Percentiles rank a stretch among this genome's conserved stretches.
phyloP scores from a whole-genome alignment of 352 stramenopile genomes.

The Plasmopara viticola region DNA sequence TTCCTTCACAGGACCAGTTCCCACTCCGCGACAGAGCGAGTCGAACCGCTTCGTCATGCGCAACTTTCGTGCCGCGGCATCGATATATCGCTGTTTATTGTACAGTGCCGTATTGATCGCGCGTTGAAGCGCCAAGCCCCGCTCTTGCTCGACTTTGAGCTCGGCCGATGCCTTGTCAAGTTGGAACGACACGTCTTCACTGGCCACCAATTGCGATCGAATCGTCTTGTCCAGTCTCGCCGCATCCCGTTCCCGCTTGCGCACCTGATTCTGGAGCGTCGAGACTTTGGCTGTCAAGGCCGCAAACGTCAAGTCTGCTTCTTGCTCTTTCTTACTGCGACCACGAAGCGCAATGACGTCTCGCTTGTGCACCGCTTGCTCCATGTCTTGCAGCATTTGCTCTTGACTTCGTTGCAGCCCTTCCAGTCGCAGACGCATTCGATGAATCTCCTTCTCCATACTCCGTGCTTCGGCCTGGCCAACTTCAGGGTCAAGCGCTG shows the following conservation, averaged over 20 bases:
- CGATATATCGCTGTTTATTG: constrained; percentile 86
- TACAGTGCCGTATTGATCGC: constrained; percentile 86
- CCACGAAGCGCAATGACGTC: constrained; percentile 89
- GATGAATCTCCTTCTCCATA: constrained; percentile 96
- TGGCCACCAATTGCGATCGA: constrained; percentile 47
- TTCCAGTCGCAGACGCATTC: constrained; percentile 91
- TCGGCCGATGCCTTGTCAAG: constrained; percentile 69
- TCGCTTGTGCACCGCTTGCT: constrained; percentile 90
- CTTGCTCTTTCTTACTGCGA: constrained; percentile 67
- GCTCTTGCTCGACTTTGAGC: constrained; percentile 77
- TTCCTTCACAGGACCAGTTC: constrained; percentile 35
- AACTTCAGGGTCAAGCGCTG: constrained; percentile 88
- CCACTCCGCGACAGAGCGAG: constrained; percentile 36
- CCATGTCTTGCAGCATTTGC: constrained; percentile 92
- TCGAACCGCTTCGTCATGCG: constrained; percentile 70
- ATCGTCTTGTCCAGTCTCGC: constrained; percentile 58
- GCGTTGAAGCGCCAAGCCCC: constrained; percentile 54
- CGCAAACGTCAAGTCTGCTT: constrained; percentile 74
- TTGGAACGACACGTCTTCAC: constrained; percentile 67
- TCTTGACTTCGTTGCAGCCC: constrained; percentile 88
- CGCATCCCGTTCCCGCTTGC: constrained; percentile 63
- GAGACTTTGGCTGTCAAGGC: constrained; percentile 82
- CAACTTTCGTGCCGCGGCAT: constrained; percentile 63
- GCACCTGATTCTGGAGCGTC: constrained; percentile 63
- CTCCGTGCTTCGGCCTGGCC: constrained; percentile 85